Evolutionary conservation across 768 basidiomycete genomes (phyloP).

Genomic region (Baorangia bicolor): DNA sequence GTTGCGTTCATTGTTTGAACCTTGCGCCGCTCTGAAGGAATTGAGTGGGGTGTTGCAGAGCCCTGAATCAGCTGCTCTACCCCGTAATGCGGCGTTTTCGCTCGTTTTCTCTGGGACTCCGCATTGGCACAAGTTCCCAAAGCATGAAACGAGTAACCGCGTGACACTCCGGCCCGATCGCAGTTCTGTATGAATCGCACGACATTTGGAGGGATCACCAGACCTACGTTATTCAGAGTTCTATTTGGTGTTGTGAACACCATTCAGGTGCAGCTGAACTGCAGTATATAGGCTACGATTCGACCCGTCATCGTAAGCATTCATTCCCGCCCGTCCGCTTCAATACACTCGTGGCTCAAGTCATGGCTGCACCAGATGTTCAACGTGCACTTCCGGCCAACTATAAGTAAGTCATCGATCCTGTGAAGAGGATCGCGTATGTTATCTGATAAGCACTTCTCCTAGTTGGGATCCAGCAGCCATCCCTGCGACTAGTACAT

Average conservation of each 20-base stretch:
- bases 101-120: no score
- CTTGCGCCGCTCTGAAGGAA: background rate
- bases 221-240: background rate
- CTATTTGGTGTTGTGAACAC: background rate
- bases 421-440: background rate
- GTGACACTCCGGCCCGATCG: no score
- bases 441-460: background rate
- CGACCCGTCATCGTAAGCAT: background rate
- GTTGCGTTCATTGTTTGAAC: background rate
- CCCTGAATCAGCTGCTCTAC: background rate
- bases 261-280: background rate
- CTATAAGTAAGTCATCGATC: conserved; percentile 15
- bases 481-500: conserved; percentile 24
- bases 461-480: conserved; percentile 25
- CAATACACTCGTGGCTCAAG: background rate
- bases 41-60: background rate
- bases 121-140: background rate
- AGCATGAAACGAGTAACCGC: background rate
- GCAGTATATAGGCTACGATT: background rate
- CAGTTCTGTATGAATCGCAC: no score
- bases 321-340: background rate
- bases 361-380: conserved; percentile 25
- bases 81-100: background rate
- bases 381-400: conserved; percentile 13
- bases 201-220: background rate